Percentiles rank a stretch among this genome's conserved stretches.
phyloP scores from a whole-genome alignment of 2,329 filamentous ascomycete species.

The Fusarium robinianum region DNA sequence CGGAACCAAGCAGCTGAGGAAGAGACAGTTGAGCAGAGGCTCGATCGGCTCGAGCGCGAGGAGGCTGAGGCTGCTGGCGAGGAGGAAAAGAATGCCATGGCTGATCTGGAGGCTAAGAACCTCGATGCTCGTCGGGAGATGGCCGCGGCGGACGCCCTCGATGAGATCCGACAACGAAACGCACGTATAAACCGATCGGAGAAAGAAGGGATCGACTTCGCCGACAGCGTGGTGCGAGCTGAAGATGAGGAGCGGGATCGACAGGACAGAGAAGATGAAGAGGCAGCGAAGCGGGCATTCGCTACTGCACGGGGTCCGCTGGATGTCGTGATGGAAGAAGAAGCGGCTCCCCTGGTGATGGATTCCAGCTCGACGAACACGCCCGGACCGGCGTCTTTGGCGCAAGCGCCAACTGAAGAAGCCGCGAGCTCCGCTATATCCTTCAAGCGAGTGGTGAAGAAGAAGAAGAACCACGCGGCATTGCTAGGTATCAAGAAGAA shows the following conservation, averaged over 20 bases:
- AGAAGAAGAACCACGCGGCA: slow-evolving; percentile 81
- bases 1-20: slow-evolving; percentile 63
- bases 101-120: slow-evolving; percentile 91
- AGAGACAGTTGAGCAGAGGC: slow-evolving; percentile 84
- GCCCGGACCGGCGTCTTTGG: slow-evolving; percentile 17
- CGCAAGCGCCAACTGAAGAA: slow-evolving; percentile 30
- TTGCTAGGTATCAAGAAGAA: slow-evolving; percentile 89
- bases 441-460: slow-evolving; percentile 78
- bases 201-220: slow-evolving; percentile 67
- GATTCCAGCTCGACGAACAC: slow-evolving; percentile 20
- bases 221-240: slow-evolving; percentile 56
- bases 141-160: slow-evolving; percentile 92
- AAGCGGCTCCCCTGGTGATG: slow-evolving; percentile 37
- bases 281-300: slow-evolving; percentile 80
- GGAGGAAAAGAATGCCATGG: slow-evolving; percentile 88
- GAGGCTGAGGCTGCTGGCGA: slow-evolving; percentile 65
- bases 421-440: slow-evolving; percentile 63
- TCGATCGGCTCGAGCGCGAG: slow-evolving; percentile 82
- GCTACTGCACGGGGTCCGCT: slow-evolving; percentile 61
- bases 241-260: slow-evolving; percentile 64
- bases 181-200: slow-evolving; percentile 80
- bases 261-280: slow-evolving; percentile 81
- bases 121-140: slow-evolving; percentile 92
- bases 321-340: slow-evolving; percentile 56
- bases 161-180: slow-evolving; percentile 92